Percentiles rank a stretch among this genome's conserved stretches.
Conservation (phyloP, 257 asterid species). For the Solanum chmielewskii region DNA sequence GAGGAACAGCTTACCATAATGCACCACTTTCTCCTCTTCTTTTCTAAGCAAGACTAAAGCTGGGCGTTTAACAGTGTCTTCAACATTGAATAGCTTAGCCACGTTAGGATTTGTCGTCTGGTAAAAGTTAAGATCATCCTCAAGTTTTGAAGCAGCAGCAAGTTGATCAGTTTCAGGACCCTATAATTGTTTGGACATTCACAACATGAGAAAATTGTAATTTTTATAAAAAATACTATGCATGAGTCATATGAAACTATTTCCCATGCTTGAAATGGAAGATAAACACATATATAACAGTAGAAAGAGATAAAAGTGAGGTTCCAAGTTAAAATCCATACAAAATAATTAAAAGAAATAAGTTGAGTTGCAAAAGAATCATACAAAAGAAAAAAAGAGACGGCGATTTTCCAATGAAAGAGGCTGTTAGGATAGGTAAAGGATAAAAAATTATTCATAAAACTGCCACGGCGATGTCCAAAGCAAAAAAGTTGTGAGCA, state of each 20-base stretch:
- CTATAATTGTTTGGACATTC: conserved; percentile 17
- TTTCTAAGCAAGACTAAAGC: conserved; percentile 63
- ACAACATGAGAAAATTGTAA: neutral
- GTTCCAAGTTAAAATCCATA: neutral
- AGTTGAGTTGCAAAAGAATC: neutral
- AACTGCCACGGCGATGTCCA: neutral
- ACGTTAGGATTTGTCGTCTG: conserved; percentile 61
- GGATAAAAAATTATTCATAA: neutral
- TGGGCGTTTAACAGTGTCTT: conserved; percentile 52
- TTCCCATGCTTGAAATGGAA: neutral
- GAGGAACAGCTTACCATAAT: conserved; percentile 39
- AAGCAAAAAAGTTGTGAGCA: neutral
- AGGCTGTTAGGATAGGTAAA: neutral
- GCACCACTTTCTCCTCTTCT: conserved; percentile 54
- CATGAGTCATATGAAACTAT: neutral
- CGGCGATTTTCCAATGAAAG: neutral
- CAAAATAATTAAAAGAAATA: neutral
- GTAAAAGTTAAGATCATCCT: conserved; percentile 68
- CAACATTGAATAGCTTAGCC: conserved; percentile 62
- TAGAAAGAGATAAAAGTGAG: neutral
- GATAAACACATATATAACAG: neutral
- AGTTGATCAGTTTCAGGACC: conserved; percentile 71
- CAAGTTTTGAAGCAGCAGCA: conserved; percentile 70
- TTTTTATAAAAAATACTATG: neutral
- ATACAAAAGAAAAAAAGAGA: neutral